phyloP scores from a whole-genome alignment of 305 asterid species.

The Solanum chacoense region DNA sequence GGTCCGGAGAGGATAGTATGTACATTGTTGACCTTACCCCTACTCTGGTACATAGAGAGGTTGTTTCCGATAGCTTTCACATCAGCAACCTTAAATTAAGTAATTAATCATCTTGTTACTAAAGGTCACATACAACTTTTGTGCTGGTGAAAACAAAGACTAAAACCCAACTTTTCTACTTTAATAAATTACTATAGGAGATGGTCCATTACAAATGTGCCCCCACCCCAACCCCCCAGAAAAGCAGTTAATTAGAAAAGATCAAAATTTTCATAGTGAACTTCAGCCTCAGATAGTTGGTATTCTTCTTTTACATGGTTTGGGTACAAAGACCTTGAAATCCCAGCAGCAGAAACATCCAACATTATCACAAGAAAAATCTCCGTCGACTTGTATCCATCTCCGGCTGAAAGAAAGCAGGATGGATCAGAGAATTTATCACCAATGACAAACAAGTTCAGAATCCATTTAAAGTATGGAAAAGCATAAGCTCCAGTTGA shows the following conservation, averaged over 20 bases:
- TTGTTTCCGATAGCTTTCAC: not conserved
- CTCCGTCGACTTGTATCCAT: conserved; percentile 97
- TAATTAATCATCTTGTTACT: not conserved
- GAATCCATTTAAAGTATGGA: not conserved
- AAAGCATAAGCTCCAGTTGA: not conserved
- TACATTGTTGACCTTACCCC: not conserved
- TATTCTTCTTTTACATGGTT: not conserved
- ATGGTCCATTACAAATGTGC: not conserved
- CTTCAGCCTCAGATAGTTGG: not conserved
- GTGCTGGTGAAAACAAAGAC: not conserved
- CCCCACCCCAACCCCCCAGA: not conserved
- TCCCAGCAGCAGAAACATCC: not conserved
- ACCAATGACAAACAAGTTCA: not conserved
- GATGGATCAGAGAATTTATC: not conserved
- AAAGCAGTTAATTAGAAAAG: not conserved
- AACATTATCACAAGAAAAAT: conserved; percentile 54
- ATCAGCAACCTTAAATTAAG: not conserved
- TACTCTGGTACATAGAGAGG: not conserved
- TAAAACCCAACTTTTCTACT: not conserved
- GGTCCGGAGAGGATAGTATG: not conserved
- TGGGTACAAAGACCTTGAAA: not conserved
- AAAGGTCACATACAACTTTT: not conserved
- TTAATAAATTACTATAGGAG: not conserved
- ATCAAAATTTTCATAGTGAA: not conserved
- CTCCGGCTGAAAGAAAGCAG: conserved; percentile 48